Conservation (phyloP, 148 eudicot genomes). For the Suaeda aralocaspica region DNA sequence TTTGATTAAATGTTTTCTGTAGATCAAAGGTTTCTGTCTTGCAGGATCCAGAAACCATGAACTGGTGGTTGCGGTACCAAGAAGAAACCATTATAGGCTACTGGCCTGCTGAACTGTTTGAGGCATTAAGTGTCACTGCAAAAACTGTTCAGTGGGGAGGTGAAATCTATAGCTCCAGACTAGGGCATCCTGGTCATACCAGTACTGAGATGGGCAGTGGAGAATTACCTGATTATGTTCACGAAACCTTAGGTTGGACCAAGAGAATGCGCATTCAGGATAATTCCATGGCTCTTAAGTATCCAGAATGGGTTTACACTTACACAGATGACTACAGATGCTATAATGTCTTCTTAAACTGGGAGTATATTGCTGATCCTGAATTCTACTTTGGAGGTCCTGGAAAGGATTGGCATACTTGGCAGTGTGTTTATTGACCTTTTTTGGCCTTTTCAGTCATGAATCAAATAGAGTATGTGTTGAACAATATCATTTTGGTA, state of each 20-base stretch:
- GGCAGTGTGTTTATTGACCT: constrained; percentile 15
- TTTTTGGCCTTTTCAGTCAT: not conserved
- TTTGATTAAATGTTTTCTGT: not conserved
- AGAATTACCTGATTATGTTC: not conserved
- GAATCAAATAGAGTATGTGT: not conserved
- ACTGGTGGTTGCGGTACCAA: constrained; percentile 32
- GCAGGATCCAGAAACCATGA: constrained; percentile 17
- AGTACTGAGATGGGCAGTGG: constrained; percentile 31
- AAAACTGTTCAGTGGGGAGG: constrained; percentile 35
- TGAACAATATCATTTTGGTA: not conserved
- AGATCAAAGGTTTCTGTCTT: not conserved
- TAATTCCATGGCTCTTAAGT: constrained; percentile 23
- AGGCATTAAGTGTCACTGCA: constrained; percentile 12
- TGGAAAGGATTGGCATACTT: constrained; percentile 18
- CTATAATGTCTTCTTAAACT: constrained; percentile 9
- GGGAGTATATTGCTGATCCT: constrained; percentile 25
- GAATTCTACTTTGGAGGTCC: constrained; percentile 30
- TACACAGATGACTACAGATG: constrained; percentile 25
- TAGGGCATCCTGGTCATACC: constrained; percentile 28
- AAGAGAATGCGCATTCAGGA: constrained; percentile 25
- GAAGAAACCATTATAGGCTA: constrained; percentile 20
- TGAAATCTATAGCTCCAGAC: constrained; percentile 25
- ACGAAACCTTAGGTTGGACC: constrained; percentile 20
- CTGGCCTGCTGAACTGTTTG: constrained; percentile 27
- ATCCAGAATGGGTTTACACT: constrained; percentile 16